phyloP scores from a whole-genome alignment of 768 basidiomycete genomes.

The Suillus placidus region DNA sequence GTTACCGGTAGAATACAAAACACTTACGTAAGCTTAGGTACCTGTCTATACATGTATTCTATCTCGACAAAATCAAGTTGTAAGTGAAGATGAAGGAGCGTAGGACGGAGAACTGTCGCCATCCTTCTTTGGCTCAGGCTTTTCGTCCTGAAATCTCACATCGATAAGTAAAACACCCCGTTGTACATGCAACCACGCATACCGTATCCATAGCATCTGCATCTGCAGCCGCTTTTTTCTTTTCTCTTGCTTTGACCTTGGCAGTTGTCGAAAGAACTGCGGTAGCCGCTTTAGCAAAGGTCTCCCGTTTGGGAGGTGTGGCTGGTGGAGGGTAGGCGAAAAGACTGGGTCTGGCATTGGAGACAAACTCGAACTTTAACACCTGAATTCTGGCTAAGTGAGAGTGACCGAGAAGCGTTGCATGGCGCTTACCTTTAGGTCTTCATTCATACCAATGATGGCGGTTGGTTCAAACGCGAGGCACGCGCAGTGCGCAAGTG shows the following conservation, averaged over 20 bases:
- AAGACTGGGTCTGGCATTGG: conserved; percentile 86
- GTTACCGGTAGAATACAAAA: too few species aligned
- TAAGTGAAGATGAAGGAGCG: too few species aligned
- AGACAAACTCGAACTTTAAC: conserved; percentile 91
- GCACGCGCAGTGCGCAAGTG: conserved; percentile 89
- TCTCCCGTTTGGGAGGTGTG: conserved; percentile 91
- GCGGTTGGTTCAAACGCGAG: conserved; percentile 95
- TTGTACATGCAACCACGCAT: conserved; percentile 29
- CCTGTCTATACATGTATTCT: too few species aligned
- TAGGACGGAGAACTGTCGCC: too few species aligned
- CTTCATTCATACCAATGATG: conserved; percentile 86
- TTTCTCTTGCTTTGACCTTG: conserved; percentile 94
- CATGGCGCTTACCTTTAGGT: conserved; percentile 58
- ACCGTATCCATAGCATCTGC: conserved; percentile 84
- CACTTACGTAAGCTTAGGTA: too few species aligned
- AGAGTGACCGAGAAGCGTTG: conserved; percentile 5
- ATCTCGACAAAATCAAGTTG: too few species aligned
- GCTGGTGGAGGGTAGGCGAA: conserved; percentile 90
- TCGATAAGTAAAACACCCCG: conserved; percentile 18
- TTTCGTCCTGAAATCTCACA: conserved; percentile 49
- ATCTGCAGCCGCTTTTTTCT: conserved; percentile 85
- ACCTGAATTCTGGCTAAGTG: conserved; percentile 48
- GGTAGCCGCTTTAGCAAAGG: conserved; percentile 87
- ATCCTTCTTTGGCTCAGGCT: conserved; percentile 55
- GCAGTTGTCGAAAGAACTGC: conserved; percentile 97